Conservation (phyloP, 2,329 filamentous ascomycete species). For the Westerdykella ornata region DNA sequence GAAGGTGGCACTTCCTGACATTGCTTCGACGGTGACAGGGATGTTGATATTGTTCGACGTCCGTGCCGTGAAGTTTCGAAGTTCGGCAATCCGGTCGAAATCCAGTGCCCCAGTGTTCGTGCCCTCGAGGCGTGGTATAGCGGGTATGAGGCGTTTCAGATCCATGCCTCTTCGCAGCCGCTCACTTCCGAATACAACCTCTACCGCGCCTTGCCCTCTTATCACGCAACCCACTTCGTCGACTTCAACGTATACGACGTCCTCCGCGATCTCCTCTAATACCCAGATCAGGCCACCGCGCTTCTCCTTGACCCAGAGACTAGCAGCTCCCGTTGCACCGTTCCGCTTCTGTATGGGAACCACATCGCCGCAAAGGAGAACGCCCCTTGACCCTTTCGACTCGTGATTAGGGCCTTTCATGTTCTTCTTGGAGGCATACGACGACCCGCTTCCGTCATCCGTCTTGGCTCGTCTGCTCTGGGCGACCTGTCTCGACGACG, state of each 20-base stretch:
- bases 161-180: slow-evolving; percentile 61
- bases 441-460: slow-evolving; percentile 52
- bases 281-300: slow-evolving; percentile 93
- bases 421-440: slow-evolving; percentile 39
- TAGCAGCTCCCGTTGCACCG: slow-evolving; percentile 83
- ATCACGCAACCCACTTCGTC: slow-evolving; percentile 71
- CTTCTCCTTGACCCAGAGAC: slow-evolving; percentile 98
- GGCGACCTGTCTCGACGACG: slow-evolving; percentile 52
- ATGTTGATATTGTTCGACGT: slow-evolving; percentile 73
- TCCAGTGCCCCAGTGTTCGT: slow-evolving; percentile 68
- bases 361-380: slow-evolving; percentile 93
- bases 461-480: slow-evolving; percentile 57
- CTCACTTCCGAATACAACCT: slow-evolving; percentile 77
- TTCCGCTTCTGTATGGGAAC: slow-evolving; percentile 96
- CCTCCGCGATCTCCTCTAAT: slow-evolving; percentile 92
- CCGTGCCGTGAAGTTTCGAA: slow-evolving; percentile 77
- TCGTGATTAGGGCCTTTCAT: slow-evolving; percentile 58
- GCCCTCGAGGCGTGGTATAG: slow-evolving; percentile 69
- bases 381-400: slow-evolving; percentile 73
- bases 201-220: slow-evolving; percentile 66
- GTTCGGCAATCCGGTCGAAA: slow-evolving; percentile 64
- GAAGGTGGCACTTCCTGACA: slow-evolving; percentile 62
- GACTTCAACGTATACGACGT: slow-evolving; percentile 69
- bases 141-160: slow-evolving; percentile 71
- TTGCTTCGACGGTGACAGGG: slow-evolving; percentile 72